Evolutionary conservation across 208 protist species (phyloP), one percentile per base, ranked within the genome.

Genomic region (Leishmania aethiopica): DNA sequence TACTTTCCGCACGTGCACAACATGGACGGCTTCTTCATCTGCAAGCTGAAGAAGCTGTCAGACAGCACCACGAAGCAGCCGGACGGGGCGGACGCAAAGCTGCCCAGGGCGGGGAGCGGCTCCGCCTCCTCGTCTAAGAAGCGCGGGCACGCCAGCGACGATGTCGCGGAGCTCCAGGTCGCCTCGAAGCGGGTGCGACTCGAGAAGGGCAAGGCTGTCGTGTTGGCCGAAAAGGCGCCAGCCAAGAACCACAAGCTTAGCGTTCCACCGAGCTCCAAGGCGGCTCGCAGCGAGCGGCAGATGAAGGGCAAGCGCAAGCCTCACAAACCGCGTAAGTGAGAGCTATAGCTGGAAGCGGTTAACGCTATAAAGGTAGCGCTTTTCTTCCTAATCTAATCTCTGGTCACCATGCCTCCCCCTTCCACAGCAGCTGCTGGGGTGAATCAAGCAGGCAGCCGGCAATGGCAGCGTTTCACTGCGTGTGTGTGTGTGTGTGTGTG

Each of bases 21-120:
- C 91, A 99, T 99, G 97, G 99, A 99, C 81, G 99, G 99, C 75
- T 99, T 99, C 96, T 99, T 98, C 89, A 99, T 99, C 5, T 98
- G 95, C 86, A 99, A 99, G 90, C 88, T 99, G 59, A 96, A 98
- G 84, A 99, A 99, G 89, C 62, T 96, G 17, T 92, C 91, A 4
- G 74, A 90, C 59, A 78, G 84, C 53, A 40, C 37, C 35, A 79
- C 66, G 40, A 89, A 86, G 59, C 75, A 78, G 32, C 13, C 49
- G 28, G 77, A 71, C 0, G 28, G 49, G 55, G 51, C 45, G 13
- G n/a, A 77, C 11, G 79, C 49, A 25, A 37, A 72, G 55, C 15
- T 59, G 22, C 19, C 40, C 13, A 22, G 25, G 69, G 37, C 47
- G 32, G 32, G 10, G 11, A 17, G 19, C 19, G 49, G 42, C 32